A percentile compares a stretch with the other conserved stretches of the same genome.
phyloP scores from a whole-genome alignment of 331 rosid genomes.

The Arachis monticola region DNA sequence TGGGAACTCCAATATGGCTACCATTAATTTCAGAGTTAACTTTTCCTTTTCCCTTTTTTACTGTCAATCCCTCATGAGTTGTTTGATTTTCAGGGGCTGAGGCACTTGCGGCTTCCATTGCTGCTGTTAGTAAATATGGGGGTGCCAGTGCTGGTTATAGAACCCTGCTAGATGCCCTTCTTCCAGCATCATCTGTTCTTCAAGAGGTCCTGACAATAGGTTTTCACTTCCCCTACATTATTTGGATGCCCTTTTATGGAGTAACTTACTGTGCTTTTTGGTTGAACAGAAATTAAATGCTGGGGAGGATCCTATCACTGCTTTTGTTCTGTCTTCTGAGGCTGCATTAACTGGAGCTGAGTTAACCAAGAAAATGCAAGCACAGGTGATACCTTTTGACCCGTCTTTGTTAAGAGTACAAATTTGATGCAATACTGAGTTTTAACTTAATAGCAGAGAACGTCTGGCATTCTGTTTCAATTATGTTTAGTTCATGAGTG shows the following conservation, averaged over 20 bases:
- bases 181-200: slow-evolving; percentile 80
- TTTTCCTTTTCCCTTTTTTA: slow-evolving; percentile 18
- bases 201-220: slow-evolving; percentile 65
- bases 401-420: slow-evolving; percentile 17
- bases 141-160: slow-evolving; percentile 94
- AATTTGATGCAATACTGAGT: not conserved
- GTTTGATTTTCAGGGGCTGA: slow-evolving; percentile 75
- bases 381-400: slow-evolving; percentile 60
- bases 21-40: slow-evolving; percentile 10
- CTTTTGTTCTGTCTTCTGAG: slow-evolving; percentile 80
- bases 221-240: slow-evolving; percentile 20
- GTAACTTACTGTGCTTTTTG: slow-evolving; percentile 37
- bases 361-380: slow-evolving; percentile 84
- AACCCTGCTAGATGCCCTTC: slow-evolving; percentile 90
- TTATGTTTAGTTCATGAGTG: slow-evolving; percentile 21
- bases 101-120: slow-evolving; percentile 79
- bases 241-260: slow-evolving; percentile 13
- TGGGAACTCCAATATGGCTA: slow-evolving; percentile 50
- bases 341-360: slow-evolving; percentile 89
- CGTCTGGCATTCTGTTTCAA: not conserved
- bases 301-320: slow-evolving; percentile 74
- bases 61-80: slow-evolving; percentile 36
- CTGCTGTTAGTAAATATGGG: slow-evolving; percentile 91
- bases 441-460: not conserved
- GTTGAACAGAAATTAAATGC: slow-evolving; percentile 63